Percentiles rank a stretch among this genome's conserved stretches.
phyloP scores from a whole-genome alignment of 805 yeast species.

The Spathaspora hagerdaliae region DNA sequence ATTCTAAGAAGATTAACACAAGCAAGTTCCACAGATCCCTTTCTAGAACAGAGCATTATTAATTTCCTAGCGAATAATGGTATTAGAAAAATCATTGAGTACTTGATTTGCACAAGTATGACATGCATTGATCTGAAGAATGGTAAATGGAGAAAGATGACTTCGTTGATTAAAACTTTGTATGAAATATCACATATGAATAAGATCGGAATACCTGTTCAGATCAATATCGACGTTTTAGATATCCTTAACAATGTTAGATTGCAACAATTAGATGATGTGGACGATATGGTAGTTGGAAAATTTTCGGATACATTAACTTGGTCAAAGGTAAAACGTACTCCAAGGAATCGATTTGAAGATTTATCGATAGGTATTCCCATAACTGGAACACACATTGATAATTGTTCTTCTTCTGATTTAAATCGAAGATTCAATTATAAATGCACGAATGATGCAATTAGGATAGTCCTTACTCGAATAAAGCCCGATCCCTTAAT shows the following conservation, averaged over 20 bases:
- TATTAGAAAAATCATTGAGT: background rate
- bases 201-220: background rate
- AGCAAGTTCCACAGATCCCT: background rate
- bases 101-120: background rate
- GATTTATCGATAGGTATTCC: no score
- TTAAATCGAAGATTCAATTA: background rate
- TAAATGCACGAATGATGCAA: background rate
- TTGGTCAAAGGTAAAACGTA: no score
- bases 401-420: no score
- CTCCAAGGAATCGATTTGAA: no score
- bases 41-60: background rate
- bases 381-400: no score
- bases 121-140: background rate
- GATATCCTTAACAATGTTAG: background rate
- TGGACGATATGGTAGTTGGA: no score
- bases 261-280: background rate
- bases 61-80: background rate
- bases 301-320: no score
- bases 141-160: background rate
- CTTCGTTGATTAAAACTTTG: background rate
- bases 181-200: background rate
- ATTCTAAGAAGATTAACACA: background rate
- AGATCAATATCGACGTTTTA: background rate
- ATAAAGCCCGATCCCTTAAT: background rate
- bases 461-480: background rate